Base-by-base conservation (phyloP, 1,139 yeast species). In the Zygoascus meyerae region DNA sequence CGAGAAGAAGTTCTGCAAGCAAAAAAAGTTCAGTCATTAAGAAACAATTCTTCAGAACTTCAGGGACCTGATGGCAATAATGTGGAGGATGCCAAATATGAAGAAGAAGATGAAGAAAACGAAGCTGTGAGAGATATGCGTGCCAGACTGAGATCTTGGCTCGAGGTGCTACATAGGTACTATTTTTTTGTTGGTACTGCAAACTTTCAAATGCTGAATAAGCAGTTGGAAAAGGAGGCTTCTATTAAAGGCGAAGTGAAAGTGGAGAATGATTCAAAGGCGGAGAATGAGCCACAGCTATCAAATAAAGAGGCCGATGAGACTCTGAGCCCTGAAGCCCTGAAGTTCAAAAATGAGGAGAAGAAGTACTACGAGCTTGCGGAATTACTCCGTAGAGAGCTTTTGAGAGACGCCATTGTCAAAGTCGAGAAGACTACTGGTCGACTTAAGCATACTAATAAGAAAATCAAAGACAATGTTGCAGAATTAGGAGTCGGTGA, bases 101-200 rank as follows among this genome's bases (percentile, higher is more conserved):
- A 46, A 52, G 55, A 44, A 48, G 65, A 62, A 18, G 58, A 61
- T 18, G 69, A 65, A 21, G 63, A 61, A 12, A 49, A 40, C 26
- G 42, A 30, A 31, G 54, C 46, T 10, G 46, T 15, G 45, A 52
- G 40, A 53, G 56, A 45, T 50, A 44, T 47, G 11, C 42, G 57
- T 33, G 59, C 61, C 6, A 59, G 63, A n/a, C 50, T 59, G 33
- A 40, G 62, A 18, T 47, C 62, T 1, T 79, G 84, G 77, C 61
- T 72, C 44, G 84, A 87, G 44, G 61, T 78, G 11, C 66, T 85
- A 17, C 97, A 90, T 62, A 81, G 89, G 47, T 75, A 83, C 43
- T 83, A 77, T 59, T 90, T 89, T 60, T 77, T 87, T 53, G 69
- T 85, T 35, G 98, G 89, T 0, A 83, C 95, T 0, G 82, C 89